phyloP scores from a whole-genome alignment of 495 filamentous ascomycete genomes.

The Xylaria curta region DNA sequence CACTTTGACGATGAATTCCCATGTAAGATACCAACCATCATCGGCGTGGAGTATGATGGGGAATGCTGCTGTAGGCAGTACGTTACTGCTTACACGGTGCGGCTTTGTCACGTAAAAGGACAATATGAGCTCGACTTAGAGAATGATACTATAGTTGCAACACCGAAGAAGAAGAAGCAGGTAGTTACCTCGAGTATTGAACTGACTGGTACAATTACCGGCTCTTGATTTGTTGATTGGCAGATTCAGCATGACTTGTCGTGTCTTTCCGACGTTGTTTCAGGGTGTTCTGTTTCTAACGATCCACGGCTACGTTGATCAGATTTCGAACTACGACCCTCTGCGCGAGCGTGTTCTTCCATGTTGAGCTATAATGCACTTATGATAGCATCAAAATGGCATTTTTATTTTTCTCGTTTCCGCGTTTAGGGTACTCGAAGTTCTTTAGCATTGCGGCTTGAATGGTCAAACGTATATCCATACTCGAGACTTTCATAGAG shows the following conservation, averaged over 20 bases:
- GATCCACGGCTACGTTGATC: too few relatives aligned
- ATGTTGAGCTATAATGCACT: neutral
- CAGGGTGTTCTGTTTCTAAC: neutral
- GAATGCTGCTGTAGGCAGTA: neutral
- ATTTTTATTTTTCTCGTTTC: too few relatives aligned
- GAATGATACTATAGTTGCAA: neutral
- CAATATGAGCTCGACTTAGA: neutral
- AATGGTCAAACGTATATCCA: neutral
- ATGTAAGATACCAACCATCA: slow-evolving; percentile 27
- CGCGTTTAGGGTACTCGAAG: neutral
- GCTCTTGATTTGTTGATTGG: neutral
- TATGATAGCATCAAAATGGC: neutral
- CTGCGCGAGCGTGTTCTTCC: neutral
- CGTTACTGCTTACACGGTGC: neutral
- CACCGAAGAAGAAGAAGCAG: neutral
- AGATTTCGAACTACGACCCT: too few relatives aligned
- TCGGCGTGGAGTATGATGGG: slow-evolving; percentile 13
- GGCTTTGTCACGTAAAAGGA: neutral
- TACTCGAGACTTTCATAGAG: neutral
- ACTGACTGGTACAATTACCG: neutral
- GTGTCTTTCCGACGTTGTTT: neutral
- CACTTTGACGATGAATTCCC: neutral
- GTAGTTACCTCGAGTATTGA: neutral
- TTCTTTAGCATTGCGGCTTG: neutral
- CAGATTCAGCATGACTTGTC: neutral